Conservation (phyloP, 352 stramenopile species). For the Pythium periplocum region DNA sequence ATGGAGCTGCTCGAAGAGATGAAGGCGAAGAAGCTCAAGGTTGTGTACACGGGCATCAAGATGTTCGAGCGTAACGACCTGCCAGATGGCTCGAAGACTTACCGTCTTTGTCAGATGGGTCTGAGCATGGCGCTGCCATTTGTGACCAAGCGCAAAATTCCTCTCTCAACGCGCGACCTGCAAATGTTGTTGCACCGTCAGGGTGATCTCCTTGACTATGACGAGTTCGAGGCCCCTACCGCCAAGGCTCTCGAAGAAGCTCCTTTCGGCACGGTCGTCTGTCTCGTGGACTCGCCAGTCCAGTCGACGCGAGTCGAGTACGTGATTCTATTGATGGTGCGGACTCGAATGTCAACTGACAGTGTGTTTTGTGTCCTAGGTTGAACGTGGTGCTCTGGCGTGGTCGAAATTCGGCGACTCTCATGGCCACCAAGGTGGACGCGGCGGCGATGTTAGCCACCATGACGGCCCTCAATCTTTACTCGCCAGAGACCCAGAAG, state of each 20-base stretch:
- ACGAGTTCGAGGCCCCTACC: conserved; percentile 65
- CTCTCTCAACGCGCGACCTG: conserved; percentile 63
- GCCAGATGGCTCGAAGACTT: conserved; percentile 57
- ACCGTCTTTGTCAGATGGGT: conserved; percentile 88
- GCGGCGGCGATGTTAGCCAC: conserved; percentile 64
- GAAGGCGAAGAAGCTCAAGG: conserved; percentile 83
- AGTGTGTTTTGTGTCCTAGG: conserved; percentile 7
- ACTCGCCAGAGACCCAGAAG: conserved; percentile 36
- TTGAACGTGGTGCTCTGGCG: conserved; percentile 84
- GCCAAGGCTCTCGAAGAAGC: conserved; percentile 44
- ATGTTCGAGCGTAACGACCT: conserved; percentile 90
- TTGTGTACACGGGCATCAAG: conserved; percentile 90
- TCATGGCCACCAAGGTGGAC: conserved; percentile 84
- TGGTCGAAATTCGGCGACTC: conserved; percentile 81
- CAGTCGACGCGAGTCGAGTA: conserved; percentile 60
- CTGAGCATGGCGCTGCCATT: conserved; percentile 80
- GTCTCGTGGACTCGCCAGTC: conserved; percentile 51
- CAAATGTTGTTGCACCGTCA: conserved; percentile 84
- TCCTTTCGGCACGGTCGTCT: conserved; percentile 75
- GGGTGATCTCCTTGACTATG: conserved; percentile 77
- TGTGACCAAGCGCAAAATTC: conserved; percentile 63
- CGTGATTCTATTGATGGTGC: conserved; percentile 16
- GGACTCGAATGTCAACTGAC: too few relatives aligned
- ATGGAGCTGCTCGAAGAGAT: conserved; percentile 75
- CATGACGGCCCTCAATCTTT: conserved; percentile 85